A percentile compares a stretch with the other conserved stretches of the same genome.
phyloP scores from a whole-genome alignment of 2,329 filamentous ascomycete species.

The Bertia moriformis region DNA sequence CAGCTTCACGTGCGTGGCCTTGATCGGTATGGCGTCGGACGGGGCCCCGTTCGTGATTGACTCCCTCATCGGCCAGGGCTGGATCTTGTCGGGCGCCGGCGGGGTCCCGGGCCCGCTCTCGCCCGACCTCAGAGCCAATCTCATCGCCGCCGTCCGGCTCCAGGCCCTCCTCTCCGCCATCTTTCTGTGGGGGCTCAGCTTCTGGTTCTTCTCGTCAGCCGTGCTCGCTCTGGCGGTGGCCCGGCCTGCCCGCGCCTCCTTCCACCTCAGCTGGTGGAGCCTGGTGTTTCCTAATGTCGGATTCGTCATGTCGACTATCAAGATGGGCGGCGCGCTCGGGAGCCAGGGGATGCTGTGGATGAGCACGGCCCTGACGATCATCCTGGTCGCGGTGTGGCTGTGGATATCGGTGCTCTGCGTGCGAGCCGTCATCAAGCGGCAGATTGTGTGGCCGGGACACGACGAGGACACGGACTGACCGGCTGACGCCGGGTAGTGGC shows the following conservation, averaged over 20 bases:
- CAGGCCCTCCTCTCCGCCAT: slow-evolving; percentile 20
- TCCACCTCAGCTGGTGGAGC: slow-evolving; percentile 41
- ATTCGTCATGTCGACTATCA: slow-evolving; percentile 42
- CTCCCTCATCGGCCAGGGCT: slow-evolving; percentile 15
- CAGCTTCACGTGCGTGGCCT: slow-evolving; percentile 23
- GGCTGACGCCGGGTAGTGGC: too few species aligned
- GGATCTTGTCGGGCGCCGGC: slow-evolving; percentile 17
- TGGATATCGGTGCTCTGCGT: slow-evolving; percentile 32
- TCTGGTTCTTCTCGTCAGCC: slow-evolving; percentile 37
- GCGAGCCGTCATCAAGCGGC: slow-evolving; percentile 29
- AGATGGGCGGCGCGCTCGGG: slow-evolving; percentile 33
- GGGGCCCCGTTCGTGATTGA: slow-evolving; percentile 4
- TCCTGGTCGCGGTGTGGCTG: slow-evolving; percentile 38
- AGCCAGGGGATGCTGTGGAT: slow-evolving; percentile 37
- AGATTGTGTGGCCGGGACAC: slow-evolving; percentile 43
- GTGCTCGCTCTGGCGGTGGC: slow-evolving; percentile 17
- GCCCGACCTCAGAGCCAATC: slow-evolving; percentile 4
- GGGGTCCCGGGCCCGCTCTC: slow-evolving; percentile 8
- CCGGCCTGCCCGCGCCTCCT: slow-evolving; percentile 11
- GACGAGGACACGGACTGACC: slow-evolving; percentile 41
- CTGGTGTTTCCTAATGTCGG: slow-evolving; percentile 55
- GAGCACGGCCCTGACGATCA: slow-evolving; percentile 36
- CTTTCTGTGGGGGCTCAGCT: slow-evolving; percentile 48
- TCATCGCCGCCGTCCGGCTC: slow-evolving; percentile 5
- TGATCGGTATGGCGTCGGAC: slow-evolving; percentile 4